Evolutionary conservation across 495 filamentous ascomycete genomes (phyloP), one percentile per base, ranked within the genome.

Genomic region (Talaromyces nanjingensis): DNA sequence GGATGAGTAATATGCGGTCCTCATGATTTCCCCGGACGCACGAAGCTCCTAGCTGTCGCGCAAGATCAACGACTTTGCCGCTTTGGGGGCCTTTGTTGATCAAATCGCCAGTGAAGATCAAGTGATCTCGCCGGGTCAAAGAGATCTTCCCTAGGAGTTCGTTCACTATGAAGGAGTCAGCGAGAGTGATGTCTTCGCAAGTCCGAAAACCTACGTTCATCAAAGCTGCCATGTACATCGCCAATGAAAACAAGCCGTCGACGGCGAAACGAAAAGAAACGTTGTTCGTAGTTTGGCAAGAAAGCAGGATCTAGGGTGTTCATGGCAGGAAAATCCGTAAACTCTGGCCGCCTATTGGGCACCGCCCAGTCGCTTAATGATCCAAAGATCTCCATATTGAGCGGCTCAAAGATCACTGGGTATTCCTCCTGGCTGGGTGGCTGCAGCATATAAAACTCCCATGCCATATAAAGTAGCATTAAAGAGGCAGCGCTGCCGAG

Each of bases 1-100:
- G 74, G 12, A 81, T 70, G 6, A 84, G 76, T 18, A 96, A 77
- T 12, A 96, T 80, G 7, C 86, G 81, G 69, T 98, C 91, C 69
- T 98, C 94, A 73, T 97, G 92, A 76, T 98, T 97, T 12, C 94
- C 94, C 25, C 94, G 86, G 2, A 97, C 91, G 63, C 84, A 90
- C 33, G 86, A 88, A 2, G 93, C 93, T 16, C 80, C 81, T 29
- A 90, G 72, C 9, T 80, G 70, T 63, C 87, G 86, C 9, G 87
- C 90, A 14, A 92, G 74, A 62, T 91, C 84, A 33, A 98, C 79
- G 0, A 96, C 91, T 33, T 89, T 91, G 1, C 76, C 58, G 62
- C 89, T 93, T 69, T 96, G 87, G 8, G 93, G 93, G 7, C 94
- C 93, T 73, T 96, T 96, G 67, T 87, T 85, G 67, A 97, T 86